Evolutionary conservation across 495 filamentous ascomycete genomes (phyloP).

Genomic region (Aspergillus affinis): DNA sequence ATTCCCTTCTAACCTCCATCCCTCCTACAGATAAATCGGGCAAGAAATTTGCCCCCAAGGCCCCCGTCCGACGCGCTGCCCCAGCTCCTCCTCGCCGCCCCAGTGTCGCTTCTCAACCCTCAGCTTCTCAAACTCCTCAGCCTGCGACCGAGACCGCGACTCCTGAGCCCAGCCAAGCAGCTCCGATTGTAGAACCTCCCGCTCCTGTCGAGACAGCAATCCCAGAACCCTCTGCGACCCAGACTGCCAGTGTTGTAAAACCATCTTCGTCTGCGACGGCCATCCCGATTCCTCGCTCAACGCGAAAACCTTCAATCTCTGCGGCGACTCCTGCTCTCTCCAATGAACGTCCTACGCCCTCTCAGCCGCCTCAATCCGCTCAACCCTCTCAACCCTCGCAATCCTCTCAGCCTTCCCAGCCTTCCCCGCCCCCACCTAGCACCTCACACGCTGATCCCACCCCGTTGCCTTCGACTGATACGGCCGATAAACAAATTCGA

Average conservation of each 20-base stretch:
- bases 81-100: constrained; percentile 38
- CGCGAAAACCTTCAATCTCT: constrained; percentile 28
- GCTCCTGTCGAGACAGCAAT: constrained; percentile 17
- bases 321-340: constrained; percentile 10
- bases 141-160: constrained; percentile 24
- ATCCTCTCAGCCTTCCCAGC: constrained; percentile 1
- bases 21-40: constrained; percentile 49
- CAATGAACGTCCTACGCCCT: constrained; percentile 15
- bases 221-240: constrained; percentile 13
- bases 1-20: constrained; percentile 2
- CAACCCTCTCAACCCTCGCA: background rate
- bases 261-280: constrained; percentile 19
- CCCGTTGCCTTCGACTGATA: constrained; percentile 6
- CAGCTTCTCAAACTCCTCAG: constrained; percentile 35
- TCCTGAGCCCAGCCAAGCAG: constrained; percentile 21
- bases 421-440: constrained; percentile 4
- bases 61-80: constrained; percentile 45
- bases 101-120: constrained; percentile 38
- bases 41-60: constrained; percentile 57
- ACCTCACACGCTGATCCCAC: constrained; percentile 11
- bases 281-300: constrained; percentile 33
- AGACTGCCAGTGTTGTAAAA: constrained; percentile 10
- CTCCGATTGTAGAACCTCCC: constrained; percentile 24
- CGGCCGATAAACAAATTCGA: constrained; percentile 5
- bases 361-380: constrained; percentile 10